phyloP scores from a whole-genome alignment of 1,284 basidiomycete genomes.

The Rhodotorula sp. region DNA sequence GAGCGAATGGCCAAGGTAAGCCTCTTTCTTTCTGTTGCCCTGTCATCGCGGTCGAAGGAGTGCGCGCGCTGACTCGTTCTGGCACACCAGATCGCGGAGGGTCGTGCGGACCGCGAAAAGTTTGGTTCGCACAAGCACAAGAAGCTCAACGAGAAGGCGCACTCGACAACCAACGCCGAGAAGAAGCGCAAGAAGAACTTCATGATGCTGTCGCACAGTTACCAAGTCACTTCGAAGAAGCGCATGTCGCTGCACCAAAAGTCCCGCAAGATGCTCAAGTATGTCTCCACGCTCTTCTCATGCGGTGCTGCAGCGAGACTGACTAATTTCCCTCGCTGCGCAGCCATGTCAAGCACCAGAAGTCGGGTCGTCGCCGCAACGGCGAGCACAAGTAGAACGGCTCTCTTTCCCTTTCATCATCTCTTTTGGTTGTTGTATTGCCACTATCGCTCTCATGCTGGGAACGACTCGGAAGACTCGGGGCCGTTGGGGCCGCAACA shows the following conservation, averaged over 20 bases:
- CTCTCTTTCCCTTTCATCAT: neutral
- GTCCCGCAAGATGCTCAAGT: slow-evolving; percentile 34
- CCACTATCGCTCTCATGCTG: neutral
- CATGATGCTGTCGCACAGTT: slow-evolving; percentile 32
- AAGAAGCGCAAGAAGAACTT: slow-evolving; percentile 57
- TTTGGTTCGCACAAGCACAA: slow-evolving; percentile 65
- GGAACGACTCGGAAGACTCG: neutral
- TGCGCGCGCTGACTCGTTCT: neutral
- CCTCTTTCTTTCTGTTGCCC: neutral
- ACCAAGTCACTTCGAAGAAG: slow-evolving; percentile 23
- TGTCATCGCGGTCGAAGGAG: neutral
- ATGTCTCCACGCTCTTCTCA: slow-evolving; percentile 21
- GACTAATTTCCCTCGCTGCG: neutral
- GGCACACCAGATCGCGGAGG: slow-evolving; percentile 71
- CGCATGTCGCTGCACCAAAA: slow-evolving; percentile 37
- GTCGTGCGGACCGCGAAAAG: slow-evolving; percentile 93
- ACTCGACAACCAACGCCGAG: slow-evolving; percentile 61
- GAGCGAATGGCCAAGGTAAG: slow-evolving; percentile 70
- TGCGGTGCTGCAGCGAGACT: neutral
- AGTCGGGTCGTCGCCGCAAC: slow-evolving; percentile 15
- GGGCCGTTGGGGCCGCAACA: neutral
- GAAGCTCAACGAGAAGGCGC: slow-evolving; percentile 43
- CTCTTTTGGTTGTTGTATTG: neutral
- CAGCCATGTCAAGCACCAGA: slow-evolving; percentile 14
- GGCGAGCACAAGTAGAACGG: slow-evolving; percentile 14